phyloP scores from a whole-genome alignment of 2,329 filamentous ascomycete species.

The Hypoxylon sp. region DNA sequence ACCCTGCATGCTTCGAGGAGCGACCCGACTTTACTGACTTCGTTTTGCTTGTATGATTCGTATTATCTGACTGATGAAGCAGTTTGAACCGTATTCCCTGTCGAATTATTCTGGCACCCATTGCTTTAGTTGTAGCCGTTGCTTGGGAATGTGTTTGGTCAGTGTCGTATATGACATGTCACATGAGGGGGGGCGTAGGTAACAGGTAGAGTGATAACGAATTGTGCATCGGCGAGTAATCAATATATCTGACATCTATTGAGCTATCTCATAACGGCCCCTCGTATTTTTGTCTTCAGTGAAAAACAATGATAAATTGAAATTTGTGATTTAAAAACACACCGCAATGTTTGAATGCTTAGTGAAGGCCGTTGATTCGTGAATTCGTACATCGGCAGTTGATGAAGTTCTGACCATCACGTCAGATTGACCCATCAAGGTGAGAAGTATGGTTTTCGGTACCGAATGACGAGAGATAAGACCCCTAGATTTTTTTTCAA shows the following conservation, averaged over 20 bases:
- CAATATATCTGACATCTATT: slow-evolving; percentile 6
- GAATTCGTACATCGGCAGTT: not conserved
- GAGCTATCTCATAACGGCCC: not conserved
- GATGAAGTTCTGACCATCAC: not conserved
- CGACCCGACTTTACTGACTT: slow-evolving; percentile 14
- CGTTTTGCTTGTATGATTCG: slow-evolving; percentile 13
- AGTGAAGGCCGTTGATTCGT: not conserved
- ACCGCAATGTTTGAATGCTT: not conserved
- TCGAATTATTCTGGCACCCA: not conserved
- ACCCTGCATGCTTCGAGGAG: slow-evolving; percentile 26
- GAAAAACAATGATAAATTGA: not conserved
- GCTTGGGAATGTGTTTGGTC: not conserved
- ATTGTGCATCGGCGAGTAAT: not conserved
- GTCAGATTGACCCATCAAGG: not conserved
- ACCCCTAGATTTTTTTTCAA: slow-evolving; percentile 5
- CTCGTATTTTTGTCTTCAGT: not conserved
- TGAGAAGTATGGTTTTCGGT: not conserved
- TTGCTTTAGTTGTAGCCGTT: no score
- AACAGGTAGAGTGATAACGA: not conserved
- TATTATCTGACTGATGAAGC: slow-evolving; percentile 12
- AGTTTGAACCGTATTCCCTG: not conserved
- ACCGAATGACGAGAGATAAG: slow-evolving; percentile 25
- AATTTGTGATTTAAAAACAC: no score
- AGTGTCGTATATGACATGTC: not conserved
- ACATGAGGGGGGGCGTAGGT: slow-evolving; percentile 3